These are phyloP conservation scores for Saccharum officinarum DNA, from an alignment of 176 grass and related monocot genomes.

Conservation along the genomic window DNA sequence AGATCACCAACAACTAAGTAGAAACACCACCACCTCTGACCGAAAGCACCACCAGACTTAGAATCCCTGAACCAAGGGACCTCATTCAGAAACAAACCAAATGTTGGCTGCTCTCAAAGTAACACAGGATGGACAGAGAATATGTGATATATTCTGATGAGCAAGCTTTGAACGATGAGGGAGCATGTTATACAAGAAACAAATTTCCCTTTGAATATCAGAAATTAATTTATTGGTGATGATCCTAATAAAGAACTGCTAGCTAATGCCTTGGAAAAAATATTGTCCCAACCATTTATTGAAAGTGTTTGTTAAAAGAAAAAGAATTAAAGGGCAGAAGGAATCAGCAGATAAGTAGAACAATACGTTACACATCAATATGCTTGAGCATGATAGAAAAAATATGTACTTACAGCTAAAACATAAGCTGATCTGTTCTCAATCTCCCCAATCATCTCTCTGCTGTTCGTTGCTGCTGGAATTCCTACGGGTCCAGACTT, in stretches of 20 bases:
- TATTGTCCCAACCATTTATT: conserved; percentile 19
- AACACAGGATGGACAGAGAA: not conserved
- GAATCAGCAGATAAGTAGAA: conserved; percentile 14
- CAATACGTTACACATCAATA: not conserved
- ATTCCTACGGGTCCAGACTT: conserved; percentile 58
- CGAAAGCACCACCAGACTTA: too few species aligned
- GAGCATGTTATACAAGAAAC: not conserved
- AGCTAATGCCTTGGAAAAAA: not conserved
- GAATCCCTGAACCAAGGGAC: too few species aligned
- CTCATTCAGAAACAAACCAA: conserved; percentile 23
- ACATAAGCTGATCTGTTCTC: conserved; percentile 95
- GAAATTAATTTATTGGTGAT: conserved; percentile 15
- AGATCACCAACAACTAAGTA: too few species aligned
- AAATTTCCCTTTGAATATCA: conserved; percentile 7
- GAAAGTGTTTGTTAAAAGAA: conserved; percentile 8
- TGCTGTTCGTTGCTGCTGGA: conserved; percentile 54
- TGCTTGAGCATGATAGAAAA: not conserved
- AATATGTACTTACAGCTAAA: conserved; percentile 77
- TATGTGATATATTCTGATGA: not conserved
- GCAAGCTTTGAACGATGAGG: conserved; percentile 4
- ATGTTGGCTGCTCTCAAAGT: conserved; percentile 5
- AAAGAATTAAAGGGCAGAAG: not conserved
- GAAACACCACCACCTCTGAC: too few species aligned
- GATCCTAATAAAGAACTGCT: not conserved
- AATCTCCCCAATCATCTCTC: conserved; percentile 98